Evolutionary conservation across 1,284 basidiomycete genomes (phyloP), one percentile per base, ranked within the genome.

Genomic region (Macrocybe sp.): DNA sequence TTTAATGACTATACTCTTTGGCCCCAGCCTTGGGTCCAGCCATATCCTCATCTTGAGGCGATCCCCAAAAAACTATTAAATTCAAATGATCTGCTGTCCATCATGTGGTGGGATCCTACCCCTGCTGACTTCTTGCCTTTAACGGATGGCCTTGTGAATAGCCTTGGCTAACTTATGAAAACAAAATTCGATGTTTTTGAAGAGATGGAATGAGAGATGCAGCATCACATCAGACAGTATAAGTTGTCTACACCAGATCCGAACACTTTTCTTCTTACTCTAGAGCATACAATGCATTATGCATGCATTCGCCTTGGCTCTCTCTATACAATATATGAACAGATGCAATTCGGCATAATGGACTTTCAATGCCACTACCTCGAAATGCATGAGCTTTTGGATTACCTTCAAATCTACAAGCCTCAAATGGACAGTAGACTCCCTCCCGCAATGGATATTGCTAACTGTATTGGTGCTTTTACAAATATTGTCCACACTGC

Each of bases 341-440:
- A 36, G 34, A 9, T 36, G 34, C 9, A 2, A 12, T 36, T 36
- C 34, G 12, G 10, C 12, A 2, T 36, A 10, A 12, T 2, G 34
- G 34, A 36, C 9, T 36, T 50, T 36, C 48, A 50, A 34, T 30
- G 45, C 2, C 35, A 34, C 31, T 50, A 7, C 28, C 41, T 52
- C 12, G 44, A 52, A 32, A 31, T 47, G 11, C 8, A n/a, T 2
- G 51, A 32, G 3, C 35, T 41, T 32, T 12, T 52, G 7, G 34
- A 41, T 11, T 52, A 46, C 41, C 8, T 44, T 8, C 6, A 35
- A n/a, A 12, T 50, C 9, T 50, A 50, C 29, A 42, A 50, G 22
- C 45, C 36, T 2, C 48, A 41, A 14, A 14, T 14, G 14, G 14
- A 14, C 14, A 2, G 14, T 14, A 14, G 14, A 14, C 14, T 14